Evolutionary conservation across 2,329 filamentous ascomycete genomes (phyloP).

Genomic region (Epichloe scottii): DNA sequence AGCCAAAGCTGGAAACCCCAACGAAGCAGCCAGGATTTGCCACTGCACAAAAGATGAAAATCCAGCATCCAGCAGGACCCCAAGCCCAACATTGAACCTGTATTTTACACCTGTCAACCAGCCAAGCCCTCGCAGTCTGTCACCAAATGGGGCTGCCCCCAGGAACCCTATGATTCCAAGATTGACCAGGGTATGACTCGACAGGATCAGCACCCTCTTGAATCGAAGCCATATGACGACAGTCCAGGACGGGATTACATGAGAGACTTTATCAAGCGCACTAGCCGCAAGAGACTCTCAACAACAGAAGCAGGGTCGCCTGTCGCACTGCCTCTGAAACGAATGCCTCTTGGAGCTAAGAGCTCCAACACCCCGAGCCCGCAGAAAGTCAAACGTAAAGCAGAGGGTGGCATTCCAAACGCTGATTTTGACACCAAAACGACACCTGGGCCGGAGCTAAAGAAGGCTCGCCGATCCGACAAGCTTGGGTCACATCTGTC

Average conservation of each 20-base stretch:
- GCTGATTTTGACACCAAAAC: constrained; percentile 12
- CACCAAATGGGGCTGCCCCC: neutral
- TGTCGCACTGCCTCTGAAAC: constrained; percentile 13
- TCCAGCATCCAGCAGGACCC: neutral
- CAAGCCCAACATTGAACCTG: neutral
- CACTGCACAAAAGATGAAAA: neutral
- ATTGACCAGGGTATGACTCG: neutral
- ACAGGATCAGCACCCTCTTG: neutral
- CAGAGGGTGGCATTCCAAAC: constrained; percentile 11
- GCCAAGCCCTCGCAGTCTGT: neutral
- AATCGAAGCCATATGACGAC: constrained; percentile 13
- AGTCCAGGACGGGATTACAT: constrained; percentile 23
- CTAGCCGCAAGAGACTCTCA: constrained; percentile 16
- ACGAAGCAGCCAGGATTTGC: neutral
- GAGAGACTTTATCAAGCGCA: constrained; percentile 23
- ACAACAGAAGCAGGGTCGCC: constrained; percentile 21
- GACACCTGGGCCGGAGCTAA: constrained; percentile 11
- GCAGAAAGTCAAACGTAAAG: constrained; percentile 21
- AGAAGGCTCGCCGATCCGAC: constrained; percentile 12
- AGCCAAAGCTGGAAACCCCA: neutral
- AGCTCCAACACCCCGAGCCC: constrained; percentile 24
- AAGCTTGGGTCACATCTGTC: constrained; percentile 5
- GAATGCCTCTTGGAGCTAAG: constrained; percentile 20
- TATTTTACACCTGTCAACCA: neutral
- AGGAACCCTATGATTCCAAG: neutral